Evolutionary conservation across 164 flowering plant species (phyloP), one percentile per base, ranked within the genome.

Genomic region (Akebia trifoliata): DNA sequence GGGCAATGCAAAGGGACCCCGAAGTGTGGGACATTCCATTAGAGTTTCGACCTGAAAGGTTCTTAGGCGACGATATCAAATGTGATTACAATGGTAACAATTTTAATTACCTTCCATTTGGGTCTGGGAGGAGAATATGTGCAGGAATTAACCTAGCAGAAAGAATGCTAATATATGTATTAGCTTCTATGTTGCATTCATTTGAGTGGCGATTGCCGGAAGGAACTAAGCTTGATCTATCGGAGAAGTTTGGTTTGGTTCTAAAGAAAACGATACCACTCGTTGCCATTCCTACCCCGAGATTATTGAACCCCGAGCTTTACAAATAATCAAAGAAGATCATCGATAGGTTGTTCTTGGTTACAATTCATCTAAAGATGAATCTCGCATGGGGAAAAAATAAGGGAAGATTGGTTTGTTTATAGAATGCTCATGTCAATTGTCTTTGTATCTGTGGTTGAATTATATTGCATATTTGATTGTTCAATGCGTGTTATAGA

Each of bases 121-220:
- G 90, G 6, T 79, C 86, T 0, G 90, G 90, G 10, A 38, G 86
- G 50, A 81, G 90, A 61, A 79, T 76, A 1, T 84, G 90, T 63
- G 84, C 80, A 11, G 86, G 86, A 4, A 60, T 69, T 1, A 64
- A 75, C 7, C 72, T 84, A 80, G 90, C 82, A 0, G 83, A 81
- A 72, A 76, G 81, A 63, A 72, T 64, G 75, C 56, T 81, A 7
- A n/a, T 79, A 71, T 76, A 50, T 42, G 65, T 60, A 0, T 43
- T 79, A 0, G 90, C 81, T 6, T 63, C 86, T 2, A 67, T 84
- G 9, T 22, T 84, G 65, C 86, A 84, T 63, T 76, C 76, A 0
- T 84, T 77, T 35, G 72, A 79, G 3, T 79, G 86, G 86, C 57
- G 60, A 50, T 20, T 79, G 59, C 65, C 73, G 0, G 60, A 58